A percentile compares a stretch with the other conserved stretches of the same genome.
These are phyloP conservation scores for Erucastrum elatum DNA, from an alignment of 345 rosid genomes.

Conservation along the genomic window DNA sequence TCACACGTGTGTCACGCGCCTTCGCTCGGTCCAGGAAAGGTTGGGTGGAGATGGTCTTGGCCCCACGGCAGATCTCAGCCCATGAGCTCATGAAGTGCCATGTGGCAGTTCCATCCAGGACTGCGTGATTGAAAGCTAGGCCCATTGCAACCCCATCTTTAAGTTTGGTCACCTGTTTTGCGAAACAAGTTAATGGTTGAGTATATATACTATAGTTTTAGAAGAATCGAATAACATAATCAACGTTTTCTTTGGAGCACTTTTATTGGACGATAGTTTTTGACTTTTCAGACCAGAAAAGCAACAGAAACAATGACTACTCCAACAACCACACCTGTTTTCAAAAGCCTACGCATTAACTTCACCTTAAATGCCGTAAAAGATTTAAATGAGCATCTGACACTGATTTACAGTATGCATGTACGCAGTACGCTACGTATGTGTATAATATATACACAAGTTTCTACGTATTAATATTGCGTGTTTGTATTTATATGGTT, in stretches of 20 bases:
- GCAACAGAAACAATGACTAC: slow-evolving; percentile 19
- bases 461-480: neutral
- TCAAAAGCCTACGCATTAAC: neutral
- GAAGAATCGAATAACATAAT: neutral
- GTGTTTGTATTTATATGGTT: neutral
- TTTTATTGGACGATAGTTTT: slow-evolving; percentile 10
- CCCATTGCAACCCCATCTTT: slow-evolving; percentile 89
- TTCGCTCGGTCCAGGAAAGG: slow-evolving; percentile 83
- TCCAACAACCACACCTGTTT: slow-evolving; percentile 30
- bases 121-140: slow-evolving; percentile 88
- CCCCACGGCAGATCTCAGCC: slow-evolving; percentile 69
- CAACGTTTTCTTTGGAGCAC: neutral
- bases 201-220: no score
- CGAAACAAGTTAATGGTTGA: neutral
- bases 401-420: neutral
- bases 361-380: slow-evolving; percentile 21
- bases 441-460: neutral
- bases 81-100: slow-evolving; percentile 98
- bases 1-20: slow-evolving; percentile 74
- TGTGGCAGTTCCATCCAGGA: slow-evolving; percentile 83
- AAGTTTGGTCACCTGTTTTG: slow-evolving; percentile 78
- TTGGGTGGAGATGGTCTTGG: slow-evolving; percentile 42
- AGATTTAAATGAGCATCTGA: neutral
- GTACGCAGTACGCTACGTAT: neutral
- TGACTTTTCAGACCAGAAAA: neutral